phyloP scores from a whole-genome alignment of 2,329 filamentous ascomycete species.

The Aspergillus sp. region DNA sequence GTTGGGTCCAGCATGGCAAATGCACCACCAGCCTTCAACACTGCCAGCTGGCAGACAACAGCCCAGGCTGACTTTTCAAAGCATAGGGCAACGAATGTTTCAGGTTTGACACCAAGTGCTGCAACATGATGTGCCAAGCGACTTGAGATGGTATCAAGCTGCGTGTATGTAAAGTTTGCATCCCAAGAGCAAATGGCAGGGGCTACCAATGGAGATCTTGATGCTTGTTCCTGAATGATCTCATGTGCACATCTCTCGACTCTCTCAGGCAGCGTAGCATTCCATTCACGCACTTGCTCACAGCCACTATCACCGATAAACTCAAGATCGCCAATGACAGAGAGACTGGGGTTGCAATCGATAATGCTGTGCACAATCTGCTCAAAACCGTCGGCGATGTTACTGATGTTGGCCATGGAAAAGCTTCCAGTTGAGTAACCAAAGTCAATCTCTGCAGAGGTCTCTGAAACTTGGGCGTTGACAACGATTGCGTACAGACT shows the following conservation, averaged over 20 bases:
- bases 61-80: conserved; percentile 21
- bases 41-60: conserved; percentile 7
- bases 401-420: no score
- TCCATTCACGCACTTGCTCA: conserved; percentile 6
- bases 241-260: conserved; percentile 5
- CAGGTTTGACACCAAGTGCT: conserved; percentile 22
- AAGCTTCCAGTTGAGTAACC: no score
- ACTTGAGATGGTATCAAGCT: conserved; percentile 24
- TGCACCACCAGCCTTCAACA: conserved; percentile 37
- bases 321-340: conserved; percentile 2
- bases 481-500: no score
- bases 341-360: no score
- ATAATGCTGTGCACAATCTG: no score
- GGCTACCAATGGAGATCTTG: conserved; percentile 1
- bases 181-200: conserved; percentile 19
- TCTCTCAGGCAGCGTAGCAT: neutral
- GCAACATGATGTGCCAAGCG: conserved; percentile 20
- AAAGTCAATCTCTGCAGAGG: no score
- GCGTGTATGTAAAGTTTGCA: conserved; percentile 16
- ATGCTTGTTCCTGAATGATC: conserved; percentile 3
- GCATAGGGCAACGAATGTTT: conserved; percentile 14
- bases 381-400: no score
- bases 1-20: conserved; percentile 73
- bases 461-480: no score
- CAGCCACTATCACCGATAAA: conserved; percentile 7